Conservation (phyloP, 2,329 filamentous ascomycete species). For the Ascocoryne sarcoides region DNA sequence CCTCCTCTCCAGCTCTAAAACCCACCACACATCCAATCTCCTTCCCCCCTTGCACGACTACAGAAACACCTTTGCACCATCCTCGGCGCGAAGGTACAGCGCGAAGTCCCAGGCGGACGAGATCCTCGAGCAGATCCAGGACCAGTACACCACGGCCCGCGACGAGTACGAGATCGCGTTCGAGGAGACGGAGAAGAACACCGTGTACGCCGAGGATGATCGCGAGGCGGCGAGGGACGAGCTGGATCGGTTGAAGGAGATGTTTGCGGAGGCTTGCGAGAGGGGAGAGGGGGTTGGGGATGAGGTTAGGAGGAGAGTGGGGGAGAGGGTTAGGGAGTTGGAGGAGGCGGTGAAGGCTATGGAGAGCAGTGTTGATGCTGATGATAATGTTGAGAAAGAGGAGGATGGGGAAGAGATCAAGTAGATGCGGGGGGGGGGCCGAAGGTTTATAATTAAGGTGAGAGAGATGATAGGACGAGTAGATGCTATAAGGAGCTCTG, state of each 20-base stretch:
- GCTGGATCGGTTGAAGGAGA: conserved; percentile 30
- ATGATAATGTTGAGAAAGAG: too few species aligned
- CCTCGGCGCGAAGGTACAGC: conserved; percentile 5
- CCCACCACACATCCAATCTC: conserved; percentile 2
- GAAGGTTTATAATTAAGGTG: not conserved
- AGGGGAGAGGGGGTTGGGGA: conserved; percentile 29
- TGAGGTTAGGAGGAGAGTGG: conserved; percentile 36
- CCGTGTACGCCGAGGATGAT: conserved; percentile 38
- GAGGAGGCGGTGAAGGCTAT: conserved; percentile 34
- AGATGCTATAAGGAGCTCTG: too few species aligned
- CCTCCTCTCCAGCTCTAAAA: conserved; percentile 1
- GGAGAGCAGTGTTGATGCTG: too few species aligned
- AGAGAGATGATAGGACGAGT: too few species aligned
- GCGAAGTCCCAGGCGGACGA: conserved; percentile 16
- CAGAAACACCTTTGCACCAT: not conserved
- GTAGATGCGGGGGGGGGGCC: too few species aligned
- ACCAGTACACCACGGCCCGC: conserved; percentile 35
- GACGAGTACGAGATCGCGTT: conserved; percentile 42
- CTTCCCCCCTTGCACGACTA: conserved; percentile 1
- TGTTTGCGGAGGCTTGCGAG: conserved; percentile 27
- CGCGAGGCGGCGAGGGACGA: conserved; percentile 37
- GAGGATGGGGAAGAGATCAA: too few species aligned
- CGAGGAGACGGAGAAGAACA: conserved; percentile 36
- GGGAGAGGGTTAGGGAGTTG: conserved; percentile 37
- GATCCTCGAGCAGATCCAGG: conserved; percentile 19